Evolutionary conservation across 441 rosid species (phyloP).

Genomic region (Euphorbia celastroides): DNA sequence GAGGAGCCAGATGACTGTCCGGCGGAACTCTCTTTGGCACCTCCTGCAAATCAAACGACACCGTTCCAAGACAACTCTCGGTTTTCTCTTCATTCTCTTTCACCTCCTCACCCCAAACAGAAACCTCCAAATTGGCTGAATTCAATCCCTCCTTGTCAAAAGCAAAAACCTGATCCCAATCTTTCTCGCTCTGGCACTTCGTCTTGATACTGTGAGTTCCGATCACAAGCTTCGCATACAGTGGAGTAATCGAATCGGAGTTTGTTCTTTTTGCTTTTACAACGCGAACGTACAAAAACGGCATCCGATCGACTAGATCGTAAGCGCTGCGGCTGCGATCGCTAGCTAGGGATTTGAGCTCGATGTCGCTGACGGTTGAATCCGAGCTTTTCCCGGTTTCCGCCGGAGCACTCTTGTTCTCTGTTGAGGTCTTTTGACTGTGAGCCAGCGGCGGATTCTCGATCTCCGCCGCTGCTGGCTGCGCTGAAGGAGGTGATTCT

Average conservation of each 20-base stretch:
- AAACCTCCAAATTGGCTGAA: slow-evolving; percentile 63
- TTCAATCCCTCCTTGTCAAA: slow-evolving; percentile 49
- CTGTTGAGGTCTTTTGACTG: slow-evolving; percentile 30
- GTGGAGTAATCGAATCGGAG: slow-evolving; percentile 33
- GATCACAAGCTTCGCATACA: slow-evolving; percentile 62
- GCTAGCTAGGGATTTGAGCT: slow-evolving; percentile 48
- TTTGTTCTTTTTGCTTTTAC: slow-evolving; percentile 54
- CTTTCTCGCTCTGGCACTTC: slow-evolving; percentile 49
- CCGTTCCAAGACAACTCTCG: slow-evolving; percentile 32
- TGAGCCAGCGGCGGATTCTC: slow-evolving; percentile 47
- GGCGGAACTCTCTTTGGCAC: slow-evolving; percentile 56
- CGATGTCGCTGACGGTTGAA: slow-evolving; percentile 38
- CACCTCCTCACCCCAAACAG: slow-evolving; percentile 38
- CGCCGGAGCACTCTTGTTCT: slow-evolving; percentile 20
- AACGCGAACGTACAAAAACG: slow-evolving; percentile 69
- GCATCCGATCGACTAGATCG: slow-evolving; percentile 78
- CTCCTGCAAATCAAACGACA: slow-evolving; percentile 32
- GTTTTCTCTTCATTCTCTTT: slow-evolving; percentile 18
- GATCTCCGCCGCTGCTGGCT: slow-evolving; percentile 27
- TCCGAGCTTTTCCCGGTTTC: slow-evolving; percentile 31
- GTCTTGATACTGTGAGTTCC: slow-evolving; percentile 79
- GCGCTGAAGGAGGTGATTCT: slow-evolving; percentile 22
- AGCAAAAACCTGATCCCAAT: slow-evolving; percentile 50
- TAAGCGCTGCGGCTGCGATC: slow-evolving; percentile 53
- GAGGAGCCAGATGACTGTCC: slow-evolving; percentile 49